Base-by-base conservation (phyloP, 2,329 filamentous ascomycete genomes). In the Xylariaceae sp. region DNA sequence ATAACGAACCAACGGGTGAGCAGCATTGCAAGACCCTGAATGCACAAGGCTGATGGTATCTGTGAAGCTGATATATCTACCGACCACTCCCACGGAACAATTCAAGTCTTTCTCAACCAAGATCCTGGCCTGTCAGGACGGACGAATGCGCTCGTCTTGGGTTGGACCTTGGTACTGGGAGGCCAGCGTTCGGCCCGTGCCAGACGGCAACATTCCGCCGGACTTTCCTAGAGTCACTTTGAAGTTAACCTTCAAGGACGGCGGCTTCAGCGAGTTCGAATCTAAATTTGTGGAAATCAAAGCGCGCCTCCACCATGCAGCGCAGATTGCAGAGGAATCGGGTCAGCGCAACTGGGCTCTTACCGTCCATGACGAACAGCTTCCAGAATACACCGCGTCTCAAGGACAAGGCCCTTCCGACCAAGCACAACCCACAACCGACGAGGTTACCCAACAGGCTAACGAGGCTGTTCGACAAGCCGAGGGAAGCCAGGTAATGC, bases 111-210 rank as follows among this genome's bases (percentile, higher is more conserved):
- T 97, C 73, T 91, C 91, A 35, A 86, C 88, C 0, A 92, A 92
- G 33, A 88, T 97, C 56, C 82, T 96, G 59, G 92, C 93, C 69
- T 83, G 96, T 37, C 84, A 90, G 72, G 93, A 97, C 72, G 89
- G 89, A 6, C 90, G 89, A 67, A 89, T 95, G 56, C 86, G 87
- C 26, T 90, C 92, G 2, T 92, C 93, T 27, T 96, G 92, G 79
- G 96, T 96, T 71, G 92, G 93, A 16, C 88, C 91, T 4, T 97
- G 96, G 78, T 88, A 89, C 61, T 97, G 92, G 92, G 85, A 85
- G 50, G 88, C 89, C 20, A 76, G 87, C 37, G 85, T 95, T 53
- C 87, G 88, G 64, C 91, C 93, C 1, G 90, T 96, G 20, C 77
- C 87, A 1, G 89, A 89, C 29, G 94, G 94, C 30, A 90, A 91